phyloP scores from a whole-genome alignment of 768 basidiomycete genomes.

The Lyophyllum shimeji region DNA sequence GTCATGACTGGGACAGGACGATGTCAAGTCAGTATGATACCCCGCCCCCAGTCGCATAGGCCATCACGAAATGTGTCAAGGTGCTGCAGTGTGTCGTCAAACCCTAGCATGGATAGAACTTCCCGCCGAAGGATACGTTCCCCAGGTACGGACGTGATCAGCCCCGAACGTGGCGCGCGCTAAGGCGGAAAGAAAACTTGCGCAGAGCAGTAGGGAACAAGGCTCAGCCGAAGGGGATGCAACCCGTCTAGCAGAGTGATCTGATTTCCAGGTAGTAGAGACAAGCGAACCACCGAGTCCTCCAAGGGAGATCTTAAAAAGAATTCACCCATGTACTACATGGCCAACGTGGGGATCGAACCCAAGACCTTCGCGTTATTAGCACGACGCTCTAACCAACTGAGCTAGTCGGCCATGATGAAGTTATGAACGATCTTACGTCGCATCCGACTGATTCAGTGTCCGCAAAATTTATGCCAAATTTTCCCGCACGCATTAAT shows the following conservation, averaged over 20 bases:
- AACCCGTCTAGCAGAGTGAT: too few relatives aligned
- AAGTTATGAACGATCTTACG: too few relatives aligned
- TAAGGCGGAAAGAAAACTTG: too few relatives aligned
- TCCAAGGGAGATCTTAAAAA: too few relatives aligned
- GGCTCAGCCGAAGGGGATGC: too few relatives aligned
- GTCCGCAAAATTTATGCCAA: background rate
- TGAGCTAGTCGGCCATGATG: conserved; percentile 86
- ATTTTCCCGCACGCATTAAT: background rate
- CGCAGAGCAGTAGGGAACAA: too few relatives aligned
- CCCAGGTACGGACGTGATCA: conserved; percentile 33
- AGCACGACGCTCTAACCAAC: conserved; percentile 94
- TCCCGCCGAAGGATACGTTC: conserved; percentile 26
- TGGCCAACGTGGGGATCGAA: conserved; percentile 82
- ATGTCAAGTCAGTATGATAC: background rate
- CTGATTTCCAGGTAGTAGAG: too few relatives aligned
- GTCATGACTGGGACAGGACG: background rate
- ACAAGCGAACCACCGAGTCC: too few relatives aligned
- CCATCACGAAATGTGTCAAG: background rate
- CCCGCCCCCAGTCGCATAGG: background rate
- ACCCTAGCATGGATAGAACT: conserved; percentile 6
- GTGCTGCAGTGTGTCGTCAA: too few relatives aligned
- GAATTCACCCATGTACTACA: too few relatives aligned
- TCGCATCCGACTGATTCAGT: too few relatives aligned
- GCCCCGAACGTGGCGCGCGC: too few relatives aligned
- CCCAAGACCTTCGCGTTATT: conserved; percentile 85